A percentile compares a stretch with the other conserved stretches of the same genome.
Conservation (phyloP, 257 asterid genomes). For the Asclepias syriaca region DNA sequence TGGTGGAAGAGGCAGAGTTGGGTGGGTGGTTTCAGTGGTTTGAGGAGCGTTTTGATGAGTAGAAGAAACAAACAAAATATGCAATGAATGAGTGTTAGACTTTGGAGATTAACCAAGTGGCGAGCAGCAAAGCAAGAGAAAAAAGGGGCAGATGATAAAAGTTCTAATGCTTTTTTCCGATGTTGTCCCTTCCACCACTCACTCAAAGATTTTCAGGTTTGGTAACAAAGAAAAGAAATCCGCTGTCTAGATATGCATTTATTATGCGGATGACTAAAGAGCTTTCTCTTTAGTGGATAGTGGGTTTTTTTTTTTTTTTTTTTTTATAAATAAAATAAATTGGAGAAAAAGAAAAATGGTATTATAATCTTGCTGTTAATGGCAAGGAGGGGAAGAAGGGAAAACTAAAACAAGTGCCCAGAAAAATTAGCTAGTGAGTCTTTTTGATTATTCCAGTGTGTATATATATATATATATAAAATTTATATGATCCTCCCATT, state of each 20-base stretch:
- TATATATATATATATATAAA: neutral
- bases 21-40: constrained; percentile 19
- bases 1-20: neutral
- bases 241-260: neutral
- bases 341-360: neutral
- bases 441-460: constrained; percentile 18
- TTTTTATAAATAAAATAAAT: no score
- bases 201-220: constrained; percentile 28
- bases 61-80: constrained; percentile 19
- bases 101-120: constrained; percentile 33
- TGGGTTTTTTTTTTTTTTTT: neutral
- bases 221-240: constrained; percentile 1
- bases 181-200: constrained; percentile 29
- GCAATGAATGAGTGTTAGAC: constrained; percentile 29
- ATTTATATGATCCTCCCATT: constrained; percentile 10
- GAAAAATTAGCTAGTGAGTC: constrained; percentile 16
- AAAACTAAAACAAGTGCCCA: neutral
- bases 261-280: neutral
- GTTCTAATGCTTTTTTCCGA: constrained; percentile 27
- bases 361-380: neutral
- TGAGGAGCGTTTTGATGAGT: constrained; percentile 23
- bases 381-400: neutral
- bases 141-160: constrained; percentile 20
- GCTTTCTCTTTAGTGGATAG: no score
- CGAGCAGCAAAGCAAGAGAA: constrained; percentile 30